Evolutionary conservation across 1,139 yeast genomes (phyloP).

Genomic region (Saccharomyces hybrid): DNA sequence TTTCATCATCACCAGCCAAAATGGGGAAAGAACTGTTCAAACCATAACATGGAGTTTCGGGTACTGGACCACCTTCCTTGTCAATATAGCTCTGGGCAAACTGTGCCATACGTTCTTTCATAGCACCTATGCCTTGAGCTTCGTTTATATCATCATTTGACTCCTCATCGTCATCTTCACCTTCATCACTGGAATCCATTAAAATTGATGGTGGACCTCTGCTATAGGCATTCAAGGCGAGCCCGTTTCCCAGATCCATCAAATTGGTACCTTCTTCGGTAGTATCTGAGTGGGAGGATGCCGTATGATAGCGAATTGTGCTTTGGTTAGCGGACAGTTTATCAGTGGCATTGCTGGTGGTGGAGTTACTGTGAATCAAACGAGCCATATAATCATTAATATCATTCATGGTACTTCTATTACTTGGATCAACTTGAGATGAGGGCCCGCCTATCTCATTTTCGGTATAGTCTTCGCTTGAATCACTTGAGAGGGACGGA

Average conservation of each 20-base stretch:
- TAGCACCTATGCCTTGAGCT: slow-evolving; percentile 13
- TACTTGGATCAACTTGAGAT: slow-evolving; percentile 6
- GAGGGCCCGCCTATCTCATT: slow-evolving; percentile 8
- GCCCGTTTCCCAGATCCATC: slow-evolving; percentile 32
- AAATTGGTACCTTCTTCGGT: slow-evolving; percentile 10
- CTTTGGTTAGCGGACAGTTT: not conserved
- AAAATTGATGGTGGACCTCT: slow-evolving; percentile 31
- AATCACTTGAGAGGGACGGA: slow-evolving; percentile 27
- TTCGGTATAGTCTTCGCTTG: slow-evolving; percentile 18
- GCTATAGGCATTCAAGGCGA: slow-evolving; percentile 25
- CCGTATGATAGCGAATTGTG: not conserved
- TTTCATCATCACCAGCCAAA: not conserved
- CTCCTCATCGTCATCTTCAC: slow-evolving; percentile 9
- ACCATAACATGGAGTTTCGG: not conserved
- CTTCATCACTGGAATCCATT: slow-evolving; percentile 21
- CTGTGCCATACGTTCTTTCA: slow-evolving; percentile 28
- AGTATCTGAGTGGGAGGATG: not conserved
- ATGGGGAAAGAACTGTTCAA: not conserved
- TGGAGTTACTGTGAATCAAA: slow-evolving; percentile 16
- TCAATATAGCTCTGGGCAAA: slow-evolving; percentile 18
- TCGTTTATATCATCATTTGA: slow-evolving; percentile 11
- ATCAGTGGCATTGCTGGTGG: not conserved
- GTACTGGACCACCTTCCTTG: not conserved
- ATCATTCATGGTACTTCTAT: slow-evolving; percentile 14
- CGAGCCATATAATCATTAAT: slow-evolving; percentile 27